These are phyloP conservation scores for Aureobasidium musti DNA, from an alignment of 2,329 filamentous ascomycete genomes.

Conservation along the genomic window DNA sequence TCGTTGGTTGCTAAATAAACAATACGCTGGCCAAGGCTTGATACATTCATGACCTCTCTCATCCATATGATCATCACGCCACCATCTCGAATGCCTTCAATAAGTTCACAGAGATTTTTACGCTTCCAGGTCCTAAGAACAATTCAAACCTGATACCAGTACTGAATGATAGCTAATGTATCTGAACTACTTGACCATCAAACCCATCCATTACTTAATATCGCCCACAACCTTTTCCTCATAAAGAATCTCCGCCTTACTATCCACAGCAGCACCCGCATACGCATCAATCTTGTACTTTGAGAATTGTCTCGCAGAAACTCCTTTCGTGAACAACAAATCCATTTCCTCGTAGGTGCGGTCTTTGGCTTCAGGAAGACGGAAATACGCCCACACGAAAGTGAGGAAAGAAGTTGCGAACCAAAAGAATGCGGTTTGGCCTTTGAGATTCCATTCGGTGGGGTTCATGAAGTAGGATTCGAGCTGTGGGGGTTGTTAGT, in stretches of 20 bases:
- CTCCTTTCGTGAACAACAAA: slow-evolving; percentile 42
- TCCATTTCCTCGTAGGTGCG: slow-evolving; percentile 49
- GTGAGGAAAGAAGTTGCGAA: slow-evolving; percentile 41
- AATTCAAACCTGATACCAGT: too few species aligned
- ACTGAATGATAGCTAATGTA: too few species aligned
- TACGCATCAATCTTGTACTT: slow-evolving; percentile 25
- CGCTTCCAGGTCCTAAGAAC: too few species aligned
- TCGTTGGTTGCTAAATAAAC: neutral
- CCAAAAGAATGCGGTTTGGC: slow-evolving; percentile 50
- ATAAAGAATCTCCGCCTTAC: slow-evolving; percentile 9
- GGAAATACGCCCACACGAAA: slow-evolving; percentile 44
- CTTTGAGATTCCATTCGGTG: slow-evolving; percentile 45
- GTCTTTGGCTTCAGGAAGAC: slow-evolving; percentile 47
- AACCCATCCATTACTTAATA: neutral
- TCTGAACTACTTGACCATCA: neutral
- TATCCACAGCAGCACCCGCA: slow-evolving; percentile 23
- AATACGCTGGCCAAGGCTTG: too few species aligned
- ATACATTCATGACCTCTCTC: too few species aligned
- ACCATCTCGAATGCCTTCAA: too few species aligned
- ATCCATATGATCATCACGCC: too few species aligned
- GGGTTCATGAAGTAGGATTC: slow-evolving; percentile 48
- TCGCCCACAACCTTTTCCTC: neutral
- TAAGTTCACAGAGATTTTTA: too few species aligned
- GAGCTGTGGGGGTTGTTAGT: neutral
- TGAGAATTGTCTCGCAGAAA: slow-evolving; percentile 4